Evolutionary conservation across 495 filamentous ascomycete genomes (phyloP).

Genomic region (Xanthoparmelia taractica): DNA sequence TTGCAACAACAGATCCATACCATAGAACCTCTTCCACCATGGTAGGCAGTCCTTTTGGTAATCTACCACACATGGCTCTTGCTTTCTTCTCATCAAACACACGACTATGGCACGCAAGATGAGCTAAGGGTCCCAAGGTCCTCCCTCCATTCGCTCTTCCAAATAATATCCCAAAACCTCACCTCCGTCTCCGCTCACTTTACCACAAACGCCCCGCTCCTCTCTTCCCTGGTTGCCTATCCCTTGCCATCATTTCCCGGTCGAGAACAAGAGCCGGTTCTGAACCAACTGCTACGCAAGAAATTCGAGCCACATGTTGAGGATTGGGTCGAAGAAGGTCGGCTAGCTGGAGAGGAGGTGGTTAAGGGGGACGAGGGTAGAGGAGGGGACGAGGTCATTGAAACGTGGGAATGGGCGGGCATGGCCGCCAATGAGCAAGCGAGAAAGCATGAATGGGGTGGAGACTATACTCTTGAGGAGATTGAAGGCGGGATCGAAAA

Average conservation of each 20-base stretch:
- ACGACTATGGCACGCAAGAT: too few relatives aligned
- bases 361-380: slow-evolving; percentile 21
- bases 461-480: slow-evolving; percentile 65
- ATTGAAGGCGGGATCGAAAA: slow-evolving; percentile 56
- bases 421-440: slow-evolving; percentile 46
- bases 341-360: slow-evolving; percentile 32
- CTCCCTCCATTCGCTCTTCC: slow-evolving; percentile 59
- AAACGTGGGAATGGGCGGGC: slow-evolving; percentile 46
- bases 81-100: neutral
- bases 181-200: slow-evolving; percentile 32
- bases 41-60: slow-evolving; percentile 33
- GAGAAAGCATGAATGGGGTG: slow-evolving; percentile 44
- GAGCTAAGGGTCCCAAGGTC: slow-evolving; percentile 39
- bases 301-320: slow-evolving; percentile 72
- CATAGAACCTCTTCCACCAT: slow-evolving; percentile 52
- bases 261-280: slow-evolving; percentile 54
- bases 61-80: neutral
- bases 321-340: slow-evolving; percentile 59
- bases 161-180: slow-evolving; percentile 59
- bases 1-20: slow-evolving; percentile 47
- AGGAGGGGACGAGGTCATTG: slow-evolving; percentile 32
- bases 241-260: slow-evolving; percentile 70
- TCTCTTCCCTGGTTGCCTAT: slow-evolving; percentile 58
- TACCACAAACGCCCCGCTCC: slow-evolving; percentile 33
- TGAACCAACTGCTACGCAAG: slow-evolving; percentile 64